Base-by-base conservation (phyloP, 768 basidiomycete species). In the Mrakia hoshinonis region DNA sequence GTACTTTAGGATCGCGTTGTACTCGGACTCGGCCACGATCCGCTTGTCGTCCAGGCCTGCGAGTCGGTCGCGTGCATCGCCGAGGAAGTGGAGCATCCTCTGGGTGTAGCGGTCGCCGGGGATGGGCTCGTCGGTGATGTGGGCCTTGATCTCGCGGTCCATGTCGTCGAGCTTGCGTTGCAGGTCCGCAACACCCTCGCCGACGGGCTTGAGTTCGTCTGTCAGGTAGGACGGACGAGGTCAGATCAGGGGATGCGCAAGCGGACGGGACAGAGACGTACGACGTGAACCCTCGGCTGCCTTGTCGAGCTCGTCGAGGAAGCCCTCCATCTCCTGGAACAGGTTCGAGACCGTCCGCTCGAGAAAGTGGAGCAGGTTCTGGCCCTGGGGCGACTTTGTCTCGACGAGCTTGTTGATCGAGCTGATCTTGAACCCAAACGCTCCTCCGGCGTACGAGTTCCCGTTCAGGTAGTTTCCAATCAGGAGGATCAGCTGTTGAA, bases 391-490 rank as follows among this genome's bases (percentile, higher is more conserved):
- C 5, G 93, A 95, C 80, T 99, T 99, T 5, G 95, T 99, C 77
- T 99, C 96, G 48, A 96, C 95, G 67, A 99, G 84, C 92, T 93
- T 93, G 82, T 99, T 98, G 80, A 99, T 94, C 79, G 93, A 95
- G 81, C 91, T 92, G 66, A 98, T 87, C 76, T 90, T 87, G 85
- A 99, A 99, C 72, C 95, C 95, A 76, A 91, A 95, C 0, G 96
- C 96, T 39, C 94, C 94, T 68, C 95, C 95, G 79, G 95, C 96
- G 76, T 92, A 85, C 67, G 94, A 92, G 67, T 92, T 89, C 7
- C 93, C 92, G 78, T 99, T 99, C 88, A 98, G 93, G 79, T 92
- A 99, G 79, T 99, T 99, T 52, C 95, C 95, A 75, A 99, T 86
- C 75, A 94, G 84, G 18, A 99, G 87, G 74, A 98, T 96, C 51